Conservation (phyloP, 2,329 filamentous ascomycete species). For the Hypoxylon sp. region DNA sequence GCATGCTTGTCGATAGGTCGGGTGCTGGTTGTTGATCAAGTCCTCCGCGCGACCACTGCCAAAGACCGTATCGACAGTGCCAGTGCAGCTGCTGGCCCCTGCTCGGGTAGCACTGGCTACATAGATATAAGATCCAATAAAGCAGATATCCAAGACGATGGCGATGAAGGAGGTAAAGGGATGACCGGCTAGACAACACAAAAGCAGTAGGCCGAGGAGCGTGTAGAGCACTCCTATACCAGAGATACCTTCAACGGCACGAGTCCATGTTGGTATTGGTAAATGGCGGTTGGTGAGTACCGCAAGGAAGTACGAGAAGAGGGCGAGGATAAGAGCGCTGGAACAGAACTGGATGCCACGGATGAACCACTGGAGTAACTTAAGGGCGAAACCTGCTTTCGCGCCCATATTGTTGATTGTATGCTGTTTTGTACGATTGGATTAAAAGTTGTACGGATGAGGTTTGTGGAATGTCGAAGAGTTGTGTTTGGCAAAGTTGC, state of each 20-base stretch:
- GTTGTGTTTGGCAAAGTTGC: conserved; percentile 20
- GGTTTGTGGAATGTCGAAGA: conserved; percentile 19
- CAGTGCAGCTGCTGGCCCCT: conserved; percentile 75
- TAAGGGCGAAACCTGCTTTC: conserved; percentile 73
- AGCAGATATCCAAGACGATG: conserved; percentile 82
- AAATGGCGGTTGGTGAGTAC: conserved; percentile 76
- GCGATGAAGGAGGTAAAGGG: conserved; percentile 79
- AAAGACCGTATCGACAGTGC: conserved; percentile 75
- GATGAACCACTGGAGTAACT: conserved; percentile 77
- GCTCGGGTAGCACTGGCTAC: conserved; percentile 81
- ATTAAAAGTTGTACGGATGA: conserved; percentile 29
- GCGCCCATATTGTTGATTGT: conserved; percentile 66
- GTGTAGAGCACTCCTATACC: conserved; percentile 83
- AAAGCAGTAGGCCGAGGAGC: conserved; percentile 77
- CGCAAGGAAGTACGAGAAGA: conserved; percentile 89
- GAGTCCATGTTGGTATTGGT: conserved; percentile 73
- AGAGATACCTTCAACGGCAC: conserved; percentile 83
- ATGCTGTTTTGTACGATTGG: conserved; percentile 15
- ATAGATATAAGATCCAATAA: conserved; percentile 84
- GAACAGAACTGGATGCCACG: conserved; percentile 82
- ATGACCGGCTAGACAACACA: conserved; percentile 84
- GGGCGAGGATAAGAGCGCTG: conserved; percentile 79
- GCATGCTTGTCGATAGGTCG: conserved; percentile 72
- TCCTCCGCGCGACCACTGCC: conserved; percentile 72
- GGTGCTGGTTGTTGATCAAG: conserved; percentile 64